Evolutionary conservation across 2,329 filamentous ascomycete species (phyloP), one percentile per base, ranked within the genome.

Genomic region (Colletotrichum sp.): DNA sequence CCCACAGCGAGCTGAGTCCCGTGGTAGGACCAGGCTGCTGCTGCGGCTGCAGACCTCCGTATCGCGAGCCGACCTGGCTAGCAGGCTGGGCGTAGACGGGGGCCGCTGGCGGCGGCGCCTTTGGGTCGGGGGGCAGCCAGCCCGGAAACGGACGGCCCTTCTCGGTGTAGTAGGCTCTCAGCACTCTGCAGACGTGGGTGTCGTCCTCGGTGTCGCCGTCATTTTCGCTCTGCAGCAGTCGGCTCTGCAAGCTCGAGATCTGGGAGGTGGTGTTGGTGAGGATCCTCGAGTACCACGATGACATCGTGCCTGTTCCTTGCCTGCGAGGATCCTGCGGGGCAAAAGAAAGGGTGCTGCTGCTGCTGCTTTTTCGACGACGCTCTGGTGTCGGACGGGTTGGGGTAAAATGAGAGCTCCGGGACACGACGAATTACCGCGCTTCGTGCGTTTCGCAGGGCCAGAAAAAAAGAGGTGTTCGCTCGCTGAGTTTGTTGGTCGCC

Each of bases 121-220:
- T 96, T n/a, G 95, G 96, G 84, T 98, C 95, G 8, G 95, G 93
- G 9, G 96, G 95, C 9, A 99, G 93, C 96, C 97, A 99, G 79
- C 89, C 86, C 1, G 97, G 97, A 78, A 96, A 94, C 3, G 92
- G 89, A 26, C 93, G 93, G 79, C 94, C 94, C 82, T 98, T 97
- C 84, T 99, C 96, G 67, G 89, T 92, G 89, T 99, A 99, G 90
- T 99, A 98, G 80, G 93, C 94, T 81, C 97, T 94, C 30, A 99
- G 92, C 43, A 98, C 96, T 81, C 97, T 95, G 86, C 95, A 98
- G 81, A 99, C 94, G 87, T 99, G 96, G 4, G 96, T 98, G 87
- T 98, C 95, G 87, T 99, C 96, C 85, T 98, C 91, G 77, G 92
- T 93, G 82, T 94, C 93, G 85, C 93, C 93, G 84, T 94, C 93